Conservation (phyloP, 2,329 filamentous ascomycete species). For the Pseudogymnoascus sp. region DNA sequence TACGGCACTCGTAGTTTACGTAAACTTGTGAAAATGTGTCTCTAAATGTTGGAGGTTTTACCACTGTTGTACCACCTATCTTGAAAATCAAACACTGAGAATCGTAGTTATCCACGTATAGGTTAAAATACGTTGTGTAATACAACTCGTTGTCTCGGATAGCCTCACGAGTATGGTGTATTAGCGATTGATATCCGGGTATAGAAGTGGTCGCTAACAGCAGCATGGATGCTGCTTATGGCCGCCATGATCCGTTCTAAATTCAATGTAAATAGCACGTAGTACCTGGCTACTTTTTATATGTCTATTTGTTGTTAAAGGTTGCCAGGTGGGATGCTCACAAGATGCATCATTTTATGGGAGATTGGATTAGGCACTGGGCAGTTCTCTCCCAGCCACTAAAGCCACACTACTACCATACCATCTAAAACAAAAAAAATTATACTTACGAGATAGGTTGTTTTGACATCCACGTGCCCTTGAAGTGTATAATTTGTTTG, state of each 20-base stretch:
- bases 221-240: background rate
- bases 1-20: background rate
- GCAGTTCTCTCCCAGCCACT: background rate
- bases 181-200: background rate
- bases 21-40: background rate
- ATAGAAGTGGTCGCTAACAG: background rate
- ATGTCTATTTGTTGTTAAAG: background rate
- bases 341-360: background rate
- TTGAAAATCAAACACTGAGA: background rate
- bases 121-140: background rate
- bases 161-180: background rate
- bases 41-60: background rate
- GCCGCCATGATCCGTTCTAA: background rate
- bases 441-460: background rate
- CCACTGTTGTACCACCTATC: background rate
- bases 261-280: background rate
- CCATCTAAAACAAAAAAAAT: background rate
- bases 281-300: background rate
- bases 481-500: background rate
- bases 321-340: background rate
- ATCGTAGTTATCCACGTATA: background rate
- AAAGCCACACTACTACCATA: background rate
- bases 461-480: background rate
- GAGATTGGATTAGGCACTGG: background rate
- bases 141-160: background rate